Conservation (phyloP, 2,329 filamentous ascomycete genomes). For the Penicillium sp. region DNA sequence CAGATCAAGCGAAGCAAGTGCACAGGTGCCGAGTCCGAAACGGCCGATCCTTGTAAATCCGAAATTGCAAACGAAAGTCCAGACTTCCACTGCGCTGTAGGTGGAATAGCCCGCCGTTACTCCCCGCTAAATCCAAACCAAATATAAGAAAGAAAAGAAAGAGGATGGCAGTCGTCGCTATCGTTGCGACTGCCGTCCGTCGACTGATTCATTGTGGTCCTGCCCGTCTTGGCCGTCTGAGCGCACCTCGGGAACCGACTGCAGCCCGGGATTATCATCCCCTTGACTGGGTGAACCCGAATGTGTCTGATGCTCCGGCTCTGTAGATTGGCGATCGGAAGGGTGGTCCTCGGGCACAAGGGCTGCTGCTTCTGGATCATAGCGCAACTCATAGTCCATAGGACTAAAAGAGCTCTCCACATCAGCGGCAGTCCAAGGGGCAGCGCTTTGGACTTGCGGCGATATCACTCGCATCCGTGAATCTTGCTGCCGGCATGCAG, state of each 20-base stretch:
- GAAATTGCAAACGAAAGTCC: conserved; percentile 4
- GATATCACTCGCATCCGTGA: conserved; percentile 63
- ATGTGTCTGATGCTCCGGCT: background rate
- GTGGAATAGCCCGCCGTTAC: conserved; percentile 15
- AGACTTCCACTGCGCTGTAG: conserved; percentile 5
- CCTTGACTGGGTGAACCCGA: background rate
- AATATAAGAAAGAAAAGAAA: conserved; percentile 9
- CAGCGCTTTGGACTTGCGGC: conserved; percentile 58
- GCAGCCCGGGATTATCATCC: background rate
- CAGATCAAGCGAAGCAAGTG: background rate
- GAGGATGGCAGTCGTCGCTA: background rate
- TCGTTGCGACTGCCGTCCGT: background rate
- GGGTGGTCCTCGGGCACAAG: conserved; percentile 35
- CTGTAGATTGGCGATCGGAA: conserved; percentile 5
- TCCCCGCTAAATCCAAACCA: conserved; percentile 22
- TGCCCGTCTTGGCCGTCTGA: background rate
- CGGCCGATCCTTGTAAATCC: background rate
- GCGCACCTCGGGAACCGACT: background rate
- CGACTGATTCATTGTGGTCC: background rate
- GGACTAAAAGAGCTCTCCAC: conserved; percentile 29
- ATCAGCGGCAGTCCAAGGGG: conserved; percentile 59
- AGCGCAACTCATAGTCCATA: conserved; percentile 38
- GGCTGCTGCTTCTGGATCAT: conserved; percentile 46
- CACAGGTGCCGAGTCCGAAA: background rate
- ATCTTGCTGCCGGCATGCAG: conserved; percentile 23